Evolutionary conservation across 129 eudicot genomes (phyloP).

Genomic region (Tanacetum coccineum): DNA sequence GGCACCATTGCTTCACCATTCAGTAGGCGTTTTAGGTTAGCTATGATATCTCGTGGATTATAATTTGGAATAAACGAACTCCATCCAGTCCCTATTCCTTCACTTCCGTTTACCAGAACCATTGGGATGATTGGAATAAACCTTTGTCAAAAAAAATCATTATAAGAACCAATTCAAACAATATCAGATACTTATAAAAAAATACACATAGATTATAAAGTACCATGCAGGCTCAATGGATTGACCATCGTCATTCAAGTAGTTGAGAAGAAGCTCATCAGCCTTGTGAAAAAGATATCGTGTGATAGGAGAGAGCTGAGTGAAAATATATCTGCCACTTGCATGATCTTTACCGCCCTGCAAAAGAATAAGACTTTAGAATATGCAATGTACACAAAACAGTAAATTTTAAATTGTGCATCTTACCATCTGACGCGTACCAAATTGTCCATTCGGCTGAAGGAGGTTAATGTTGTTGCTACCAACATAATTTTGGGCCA

Average conservation of each 20-base stretch:
- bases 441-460: constrained; percentile 79
- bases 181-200: neutral
- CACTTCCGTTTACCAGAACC: constrained; percentile 91
- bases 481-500: constrained; percentile 91
- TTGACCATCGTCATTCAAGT: constrained; percentile 85
- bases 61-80: constrained; percentile 84
- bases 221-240: constrained; percentile 85
- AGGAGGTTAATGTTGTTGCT: constrained; percentile 83
- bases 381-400: neutral
- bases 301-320: constrained; percentile 59
- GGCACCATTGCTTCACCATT: constrained; percentile 66
- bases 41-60: constrained; percentile 74
- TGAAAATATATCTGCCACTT: constrained; percentile 79
- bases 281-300: constrained; percentile 70
- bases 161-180: neutral
- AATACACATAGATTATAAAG: neutral
- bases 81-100: constrained; percentile 99
- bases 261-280: constrained; percentile 72
- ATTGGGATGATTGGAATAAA: constrained; percentile 76
- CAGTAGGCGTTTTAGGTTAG: constrained; percentile 59
- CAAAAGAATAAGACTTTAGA: neutral
- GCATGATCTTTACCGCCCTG: constrained; percentile 99
- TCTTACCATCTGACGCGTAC: constrained; percentile 81
- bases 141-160: constrained; percentile 35
- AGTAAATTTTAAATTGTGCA: neutral